Conservation (phyloP, 1,284 basidiomycete genomes). For the Apiotrichum mycotoxinovorans region DNA sequence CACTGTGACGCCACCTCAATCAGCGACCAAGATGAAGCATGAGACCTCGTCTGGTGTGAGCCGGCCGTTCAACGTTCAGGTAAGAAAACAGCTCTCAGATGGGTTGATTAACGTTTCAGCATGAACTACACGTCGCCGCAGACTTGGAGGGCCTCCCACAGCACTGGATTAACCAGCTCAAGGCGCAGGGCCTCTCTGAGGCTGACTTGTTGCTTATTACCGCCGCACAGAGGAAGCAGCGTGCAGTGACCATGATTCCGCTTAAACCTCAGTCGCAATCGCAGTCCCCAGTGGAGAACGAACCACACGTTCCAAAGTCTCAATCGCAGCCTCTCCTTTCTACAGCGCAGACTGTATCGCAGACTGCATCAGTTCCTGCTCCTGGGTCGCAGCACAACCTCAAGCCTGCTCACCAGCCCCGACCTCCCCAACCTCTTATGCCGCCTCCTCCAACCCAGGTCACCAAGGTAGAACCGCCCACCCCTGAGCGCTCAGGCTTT, state of each 20-base stretch:
- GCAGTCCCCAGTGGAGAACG: not conserved
- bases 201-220: constrained; percentile 37
- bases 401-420: not conserved
- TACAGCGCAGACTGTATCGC: not conserved
- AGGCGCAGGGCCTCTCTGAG: constrained; percentile 39
- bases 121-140: constrained; percentile 44
- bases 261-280: not conserved
- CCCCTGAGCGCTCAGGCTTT: not conserved
- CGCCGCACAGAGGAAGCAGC: constrained; percentile 24
- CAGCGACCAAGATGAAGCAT: too few relatives aligned
- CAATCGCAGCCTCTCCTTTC: not conserved
- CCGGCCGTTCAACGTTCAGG: constrained; percentile 42
- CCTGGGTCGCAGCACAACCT: too few relatives aligned
- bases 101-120: constrained; percentile 24
- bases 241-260: not conserved
- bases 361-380: too few relatives aligned
- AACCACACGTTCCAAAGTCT: not conserved
- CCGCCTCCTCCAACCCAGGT: not conserved
- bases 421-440: not conserved
- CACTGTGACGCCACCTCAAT: not conserved
- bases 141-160: constrained; percentile 37
- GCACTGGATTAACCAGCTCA: constrained; percentile 35
- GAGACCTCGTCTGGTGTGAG: constrained; percentile 22
- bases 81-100: constrained; percentile 15
- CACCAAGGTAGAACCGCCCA: not conserved